These are phyloP conservation scores for Hysterium pulicare DNA, from an alignment of 2,329 filamentous ascomycete genomes.

Conservation along the genomic window DNA sequence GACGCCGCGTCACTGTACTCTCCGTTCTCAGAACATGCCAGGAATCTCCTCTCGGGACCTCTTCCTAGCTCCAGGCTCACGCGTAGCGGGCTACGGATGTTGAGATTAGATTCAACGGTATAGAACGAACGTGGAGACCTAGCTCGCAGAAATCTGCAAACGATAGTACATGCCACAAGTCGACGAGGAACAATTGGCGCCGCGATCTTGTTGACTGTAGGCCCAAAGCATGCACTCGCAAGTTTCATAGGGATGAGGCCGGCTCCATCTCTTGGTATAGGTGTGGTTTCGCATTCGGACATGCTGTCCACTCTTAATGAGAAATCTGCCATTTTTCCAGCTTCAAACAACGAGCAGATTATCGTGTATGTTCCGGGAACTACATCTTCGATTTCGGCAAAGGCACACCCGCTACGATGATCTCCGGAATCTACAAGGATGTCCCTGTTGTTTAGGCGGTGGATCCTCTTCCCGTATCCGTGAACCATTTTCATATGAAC, in stretches of 20 bases:
- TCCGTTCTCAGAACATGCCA: conserved; percentile 68
- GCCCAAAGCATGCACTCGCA: conserved; percentile 49
- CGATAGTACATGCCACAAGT: conserved; percentile 61
- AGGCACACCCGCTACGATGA: conserved; percentile 75
- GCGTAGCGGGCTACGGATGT: conserved; percentile 54
- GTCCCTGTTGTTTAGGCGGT: conserved; percentile 68
- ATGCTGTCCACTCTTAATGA: conserved; percentile 70
- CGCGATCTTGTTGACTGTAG: conserved; percentile 52
- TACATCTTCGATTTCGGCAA: conserved; percentile 60
- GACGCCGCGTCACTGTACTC: conserved; percentile 68
- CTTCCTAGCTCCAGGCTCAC: conserved; percentile 70
- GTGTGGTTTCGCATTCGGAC: conserved; percentile 52
- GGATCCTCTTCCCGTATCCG: conserved; percentile 69
- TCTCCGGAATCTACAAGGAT: conserved; percentile 82
- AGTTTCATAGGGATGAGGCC: conserved; percentile 66
- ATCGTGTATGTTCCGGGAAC: conserved; percentile 77
- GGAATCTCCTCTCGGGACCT: conserved; percentile 62
- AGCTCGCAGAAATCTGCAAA: conserved; percentile 46
- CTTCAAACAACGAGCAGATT: conserved; percentile 86
- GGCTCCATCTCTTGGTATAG: conserved; percentile 69
- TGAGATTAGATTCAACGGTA: conserved; percentile 20
- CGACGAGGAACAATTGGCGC: conserved; percentile 50
- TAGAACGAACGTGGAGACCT: conserved; percentile 3
- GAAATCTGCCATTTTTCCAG: conserved; percentile 72
- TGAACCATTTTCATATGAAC: conserved; percentile 84